Evolutionary conservation across 768 basidiomycete species (phyloP).

Genomic region (Kwoniella sp.): DNA sequence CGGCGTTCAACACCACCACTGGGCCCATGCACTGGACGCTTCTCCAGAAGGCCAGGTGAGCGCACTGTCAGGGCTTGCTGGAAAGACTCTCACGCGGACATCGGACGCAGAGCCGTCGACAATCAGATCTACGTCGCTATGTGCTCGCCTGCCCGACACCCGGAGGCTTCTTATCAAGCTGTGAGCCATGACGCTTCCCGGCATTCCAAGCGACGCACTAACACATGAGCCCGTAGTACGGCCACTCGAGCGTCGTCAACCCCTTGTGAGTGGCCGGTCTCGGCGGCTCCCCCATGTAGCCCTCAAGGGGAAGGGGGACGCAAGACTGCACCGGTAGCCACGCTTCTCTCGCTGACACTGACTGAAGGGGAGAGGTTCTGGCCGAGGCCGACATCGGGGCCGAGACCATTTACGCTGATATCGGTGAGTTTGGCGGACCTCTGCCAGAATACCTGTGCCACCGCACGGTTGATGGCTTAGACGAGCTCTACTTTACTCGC

Average conservation of each 20-base stretch:
- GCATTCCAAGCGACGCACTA: no score
- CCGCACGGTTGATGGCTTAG: no score
- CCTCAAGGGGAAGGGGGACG: no score
- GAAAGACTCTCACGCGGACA: neutral
- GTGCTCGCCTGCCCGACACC: slow-evolving; percentile 89
- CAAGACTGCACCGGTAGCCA: no score
- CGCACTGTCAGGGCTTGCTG: neutral
- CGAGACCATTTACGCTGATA: slow-evolving; percentile 70
- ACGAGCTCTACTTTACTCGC: no score
- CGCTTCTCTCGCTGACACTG: no score
- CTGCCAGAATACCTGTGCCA: no score
- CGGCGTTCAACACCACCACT: slow-evolving; percentile 92
- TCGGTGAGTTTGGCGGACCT: slow-evolving; percentile 59
- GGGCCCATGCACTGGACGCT: slow-evolving; percentile 96
- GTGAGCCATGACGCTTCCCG: slow-evolving; percentile 18
- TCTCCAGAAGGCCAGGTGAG: slow-evolving; percentile 75
- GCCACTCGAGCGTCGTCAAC: slow-evolving; percentile 85
- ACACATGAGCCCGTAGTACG: slow-evolving; percentile 31
- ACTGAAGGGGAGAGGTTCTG: slow-evolving; percentile 67
- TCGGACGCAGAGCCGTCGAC: slow-evolving; percentile 79
- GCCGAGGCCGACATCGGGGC: slow-evolving; percentile 71
- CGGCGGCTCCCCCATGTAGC: no score
- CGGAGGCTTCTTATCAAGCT: slow-evolving; percentile 79
- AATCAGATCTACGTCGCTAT: slow-evolving; percentile 95
- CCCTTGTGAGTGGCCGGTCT: slow-evolving; percentile 81